phyloP scores from a whole-genome alignment of 164 flowering plant species.

The Vitis rotundifolia region DNA sequence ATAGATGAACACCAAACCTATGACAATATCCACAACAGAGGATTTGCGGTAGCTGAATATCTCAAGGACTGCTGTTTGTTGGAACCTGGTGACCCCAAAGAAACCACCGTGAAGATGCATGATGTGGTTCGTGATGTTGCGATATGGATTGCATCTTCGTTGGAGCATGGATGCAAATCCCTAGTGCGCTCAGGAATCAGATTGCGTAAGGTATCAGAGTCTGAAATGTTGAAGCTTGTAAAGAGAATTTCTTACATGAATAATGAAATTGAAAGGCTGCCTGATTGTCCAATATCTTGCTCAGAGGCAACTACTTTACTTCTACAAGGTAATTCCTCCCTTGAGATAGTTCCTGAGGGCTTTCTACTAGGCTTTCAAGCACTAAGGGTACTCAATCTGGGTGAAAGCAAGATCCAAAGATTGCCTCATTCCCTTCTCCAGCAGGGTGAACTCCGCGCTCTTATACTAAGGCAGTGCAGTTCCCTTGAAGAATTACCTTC shows the following conservation, averaged over 20 bases:
- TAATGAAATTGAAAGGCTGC: constrained; percentile 10
- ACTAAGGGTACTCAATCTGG: constrained; percentile 19
- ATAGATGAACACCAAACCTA: constrained; percentile 8
- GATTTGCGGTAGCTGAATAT: constrained; percentile 7
- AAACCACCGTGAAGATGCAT: constrained; percentile 17
- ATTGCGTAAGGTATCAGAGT: neutral
- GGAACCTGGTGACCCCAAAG: constrained; percentile 6
- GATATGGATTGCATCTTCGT: constrained; percentile 11
- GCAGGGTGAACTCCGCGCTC: constrained; percentile 15
- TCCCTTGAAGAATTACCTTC: constrained; percentile 16
- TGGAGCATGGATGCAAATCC: constrained; percentile 4
- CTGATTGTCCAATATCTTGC: neutral
- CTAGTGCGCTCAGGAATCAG: constrained; percentile 9
- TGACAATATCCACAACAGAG: constrained; percentile 7
- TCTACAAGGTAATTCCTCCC: constrained; percentile 22
- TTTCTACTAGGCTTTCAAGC: constrained; percentile 9
- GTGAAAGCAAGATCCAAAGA: constrained; percentile 15
- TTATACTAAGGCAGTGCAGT: constrained; percentile 15
- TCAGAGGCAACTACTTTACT: constrained; percentile 12
- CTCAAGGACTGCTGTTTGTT: constrained; percentile 17
- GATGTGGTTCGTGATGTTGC: constrained; percentile 18
- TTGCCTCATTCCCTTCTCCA: constrained; percentile 17
- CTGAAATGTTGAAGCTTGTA: neutral
- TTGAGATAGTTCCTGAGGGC: constrained; percentile 10
- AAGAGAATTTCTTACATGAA: constrained; percentile 17